Evolutionary conservation across 345 rosid species (phyloP).

Genomic region (Turnera subulata): DNA sequence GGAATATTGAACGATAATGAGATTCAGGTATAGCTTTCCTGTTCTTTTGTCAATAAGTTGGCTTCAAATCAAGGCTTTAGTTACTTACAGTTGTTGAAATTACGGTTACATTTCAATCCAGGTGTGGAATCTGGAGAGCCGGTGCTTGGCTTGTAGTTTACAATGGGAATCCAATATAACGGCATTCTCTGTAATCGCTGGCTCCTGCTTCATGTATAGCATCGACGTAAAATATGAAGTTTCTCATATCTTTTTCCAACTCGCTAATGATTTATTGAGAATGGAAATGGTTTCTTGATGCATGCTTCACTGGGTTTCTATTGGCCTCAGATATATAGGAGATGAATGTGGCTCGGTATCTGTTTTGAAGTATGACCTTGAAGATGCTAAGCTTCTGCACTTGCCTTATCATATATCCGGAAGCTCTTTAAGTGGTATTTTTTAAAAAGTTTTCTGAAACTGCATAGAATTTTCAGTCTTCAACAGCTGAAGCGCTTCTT

Average conservation of each 20-base stretch:
- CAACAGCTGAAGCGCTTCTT: too few relatives aligned
- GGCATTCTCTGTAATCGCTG: slow-evolving; percentile 64
- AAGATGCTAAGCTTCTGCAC: slow-evolving; percentile 41
- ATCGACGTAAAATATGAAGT: slow-evolving; percentile 11
- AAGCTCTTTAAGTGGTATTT: slow-evolving; percentile 59
- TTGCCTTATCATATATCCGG: slow-evolving; percentile 69
- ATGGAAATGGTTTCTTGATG: slow-evolving; percentile 11
- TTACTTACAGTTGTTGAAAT: too few relatives aligned
- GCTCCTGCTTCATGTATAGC: slow-evolving; percentile 70
- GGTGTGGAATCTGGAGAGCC: slow-evolving; percentile 82
- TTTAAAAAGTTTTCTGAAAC: background rate
- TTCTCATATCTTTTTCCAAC: slow-evolving; percentile 7
- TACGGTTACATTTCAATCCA: slow-evolving; percentile 10
- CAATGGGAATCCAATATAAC: slow-evolving; percentile 81
- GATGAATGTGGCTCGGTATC: slow-evolving; percentile 76
- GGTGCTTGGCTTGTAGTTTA: slow-evolving; percentile 45
- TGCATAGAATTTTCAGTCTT: too few relatives aligned
- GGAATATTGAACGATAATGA: slow-evolving; percentile 63
- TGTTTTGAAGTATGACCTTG: slow-evolving; percentile 55
- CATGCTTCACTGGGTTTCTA: slow-evolving; percentile 14
- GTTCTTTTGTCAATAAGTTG: too few relatives aligned
- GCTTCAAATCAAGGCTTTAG: too few relatives aligned
- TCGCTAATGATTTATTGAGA: slow-evolving; percentile 5
- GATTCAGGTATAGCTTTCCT: slow-evolving; percentile 54
- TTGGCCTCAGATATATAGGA: slow-evolving; percentile 59